Conservation (phyloP, 257 asterid genomes). For the Mitragyna speciosa region DNA sequence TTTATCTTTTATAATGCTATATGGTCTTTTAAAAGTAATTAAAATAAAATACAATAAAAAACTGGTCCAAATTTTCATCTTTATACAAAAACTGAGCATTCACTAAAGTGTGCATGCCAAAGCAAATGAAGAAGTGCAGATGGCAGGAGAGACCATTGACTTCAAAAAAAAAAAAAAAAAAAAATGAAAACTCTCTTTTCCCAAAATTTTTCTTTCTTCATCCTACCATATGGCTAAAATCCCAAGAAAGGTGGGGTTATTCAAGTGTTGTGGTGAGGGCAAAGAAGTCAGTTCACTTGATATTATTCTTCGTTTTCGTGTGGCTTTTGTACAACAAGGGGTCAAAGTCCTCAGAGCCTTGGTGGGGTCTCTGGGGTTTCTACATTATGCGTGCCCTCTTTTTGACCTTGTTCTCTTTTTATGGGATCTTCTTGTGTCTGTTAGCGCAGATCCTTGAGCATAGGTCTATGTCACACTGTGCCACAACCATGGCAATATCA, state of each 20-base stretch:
- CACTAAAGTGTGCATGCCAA: slow-evolving; percentile 32
- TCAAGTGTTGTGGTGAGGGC: slow-evolving; percentile 18
- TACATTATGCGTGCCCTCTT: slow-evolving; percentile 36
- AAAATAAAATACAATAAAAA: neutral
- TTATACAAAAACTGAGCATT: slow-evolving; percentile 25
- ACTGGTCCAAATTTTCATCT: slow-evolving; percentile 12
- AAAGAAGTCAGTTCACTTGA: slow-evolving; percentile 19
- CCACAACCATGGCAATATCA: slow-evolving; percentile 1
- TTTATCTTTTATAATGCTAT: neutral
- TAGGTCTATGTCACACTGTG: slow-evolving; percentile 42
- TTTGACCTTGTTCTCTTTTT: slow-evolving; percentile 47
- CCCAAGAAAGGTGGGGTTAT: slow-evolving; percentile 8
- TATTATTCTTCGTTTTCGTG: neutral
- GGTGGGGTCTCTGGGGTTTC: slow-evolving; percentile 27
- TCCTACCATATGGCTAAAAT: neutral
- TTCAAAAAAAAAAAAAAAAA: slow-evolving; percentile 10
- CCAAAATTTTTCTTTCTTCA: slow-evolving; percentile 1
- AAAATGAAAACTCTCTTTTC: neutral
- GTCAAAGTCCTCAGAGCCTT: slow-evolving; percentile 41
- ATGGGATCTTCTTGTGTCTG: slow-evolving; percentile 49
- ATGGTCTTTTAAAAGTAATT: neutral
- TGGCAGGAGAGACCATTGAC: slow-evolving; percentile 34
- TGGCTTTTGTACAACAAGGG: slow-evolving; percentile 29
- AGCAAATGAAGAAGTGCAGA: slow-evolving; percentile 29
- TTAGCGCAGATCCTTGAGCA: slow-evolving; percentile 45